Base-by-base conservation (phyloP, 495 filamentous ascomycete species). In the Penicillium psychrofluorescens region DNA sequence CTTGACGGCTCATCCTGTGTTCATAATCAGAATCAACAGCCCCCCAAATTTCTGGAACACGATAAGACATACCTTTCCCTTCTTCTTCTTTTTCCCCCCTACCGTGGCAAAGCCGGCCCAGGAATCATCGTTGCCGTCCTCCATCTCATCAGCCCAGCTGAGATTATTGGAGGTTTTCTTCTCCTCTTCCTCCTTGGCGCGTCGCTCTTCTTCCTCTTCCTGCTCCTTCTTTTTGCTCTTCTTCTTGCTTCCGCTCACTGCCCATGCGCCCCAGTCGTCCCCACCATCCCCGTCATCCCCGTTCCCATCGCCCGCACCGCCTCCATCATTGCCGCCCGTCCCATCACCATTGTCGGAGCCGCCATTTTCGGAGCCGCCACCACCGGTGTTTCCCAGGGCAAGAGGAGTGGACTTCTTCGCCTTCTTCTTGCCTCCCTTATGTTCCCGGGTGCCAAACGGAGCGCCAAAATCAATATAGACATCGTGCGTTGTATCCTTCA, bases 401-500 rank as follows among this genome's bases (percentile, higher is more conserved):
- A 56, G 55, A 8, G 54, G 49, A 9, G 53, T 39, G 5, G 49
- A 48, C 28, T 69, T 64, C 31, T 71, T 67, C 46, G 68, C 68
- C n/a, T 67, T 71, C 13, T 70, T 71, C 60, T 65, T 61, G 22
- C 22, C 22, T 22, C 22, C 22, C 16, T 59, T 67, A 35, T 67
- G 70, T 48, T 77, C 76, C 0, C 74, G 71, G 14, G 72, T 59
- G n/a, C 62, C 70, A 31, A 65, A 58, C 7, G 64, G 53, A 29
- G 70, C 74, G 43, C 79, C 78, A 36, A 80, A 73, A 55, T 78
- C 74, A 34, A 76, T 69, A 15, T 67, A 61, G 8, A 51, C 11
- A 38, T 58, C 46, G 14, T 27, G 72, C 54, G 15, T 59, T 45
- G 11, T 44, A 51, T 44, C 64, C 50, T 48, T 68, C 54, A 31